Base-by-base conservation (phyloP, 768 basidiomycete species). In the Podaxis sp. region DNA sequence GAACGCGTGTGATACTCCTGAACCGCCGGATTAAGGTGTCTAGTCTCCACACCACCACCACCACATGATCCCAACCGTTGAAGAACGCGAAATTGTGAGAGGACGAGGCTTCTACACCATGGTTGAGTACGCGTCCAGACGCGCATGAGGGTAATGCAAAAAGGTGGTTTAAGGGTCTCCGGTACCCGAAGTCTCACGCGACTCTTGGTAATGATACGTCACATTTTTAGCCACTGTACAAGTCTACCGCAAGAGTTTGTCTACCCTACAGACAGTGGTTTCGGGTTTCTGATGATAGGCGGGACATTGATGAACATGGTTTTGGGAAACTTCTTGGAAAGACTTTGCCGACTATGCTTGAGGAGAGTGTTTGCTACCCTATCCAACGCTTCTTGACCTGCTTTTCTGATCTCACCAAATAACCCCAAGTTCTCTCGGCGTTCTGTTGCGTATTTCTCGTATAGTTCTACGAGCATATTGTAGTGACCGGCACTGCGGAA, bases 381-480 rank as follows among this genome's bases (percentile, higher is more conserved):
- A 25, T 65, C 65, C 27, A 71, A 66, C 21, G 78, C 65, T 38
- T 75, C 72, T 40, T 77, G 71, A 44, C 74, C 76, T 38, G 71
- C 69, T 60, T 79, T 75, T 53, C 73, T 70, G 57, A 81, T 69
- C 16, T 79, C 78, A 40, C 81, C 79, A 62, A 80, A 72, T 18
- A 71, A 72, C 50, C 67, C 64, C 51, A 75, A 67, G 42, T 84
- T 70, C 32, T 75, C 71, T 46, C 74, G 72, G 60, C 79, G 74
- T 56, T 76, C 73, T 25, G 62, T 69, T 38, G 79, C 74, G 63
- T 87, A 88, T 56, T 80, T 78, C 56, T 78, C 76, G 65, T 87
- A 83, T 16, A 87, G 75, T 56, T 78, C 77, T 32, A 88, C 77
- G 32, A 89, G 69, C 13, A 63, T 69, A 65, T 87, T 83, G 69